Evolutionary conservation across 805 yeast genomes (phyloP), one percentile per base, ranked within the genome.

Genomic region (Metschnikowia rubicola): DNA sequence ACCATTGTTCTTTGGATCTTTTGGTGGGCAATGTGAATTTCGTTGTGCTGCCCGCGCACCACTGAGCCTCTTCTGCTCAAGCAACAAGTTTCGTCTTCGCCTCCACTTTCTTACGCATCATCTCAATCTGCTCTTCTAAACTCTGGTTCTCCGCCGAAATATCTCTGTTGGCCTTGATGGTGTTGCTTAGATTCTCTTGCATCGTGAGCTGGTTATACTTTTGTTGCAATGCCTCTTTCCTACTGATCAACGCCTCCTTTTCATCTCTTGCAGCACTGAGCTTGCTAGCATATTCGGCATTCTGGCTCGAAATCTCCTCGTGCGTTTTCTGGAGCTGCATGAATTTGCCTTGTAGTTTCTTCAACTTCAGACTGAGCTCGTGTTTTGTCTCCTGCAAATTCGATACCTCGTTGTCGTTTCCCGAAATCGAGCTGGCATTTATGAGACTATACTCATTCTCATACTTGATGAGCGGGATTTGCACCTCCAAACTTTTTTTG

Each of bases 141-240:
- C 68, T 71, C 5, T 51, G 26, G 42, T 67, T 69, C 38, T 67
- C 60, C 38, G 56, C 56, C 10, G 64, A 57, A 47, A 72, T 70
- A 30, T 71, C 77, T 49, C 63, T 51, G 50, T 72, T 72, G 34
- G 77, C 77, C 46, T 68, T 62, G 39, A 64, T 67, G 2, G 73
- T 67, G 44, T 69, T 69, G 34, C 59, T 61, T 35, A 69, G 58
- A 46, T 69, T 69, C 46, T 65, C 70, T 37, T 66, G 66, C 73
- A 69, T 66, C 15, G 68, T 67, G 19, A 68, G 59, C 37, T 61
- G 58, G 32, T 61, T 66, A 45, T 65, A 67, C 39, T 59, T 55
- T 15, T 48, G 48, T 38, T 63, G 57, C 35, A 65, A 52, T 10
- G 56, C 51, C 28, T 48, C 44, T 37, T 54, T 56, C 21, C 44